phyloP scores from a whole-genome alignment of 139 green algal species.

The Chlorella vulgaris region DNA sequence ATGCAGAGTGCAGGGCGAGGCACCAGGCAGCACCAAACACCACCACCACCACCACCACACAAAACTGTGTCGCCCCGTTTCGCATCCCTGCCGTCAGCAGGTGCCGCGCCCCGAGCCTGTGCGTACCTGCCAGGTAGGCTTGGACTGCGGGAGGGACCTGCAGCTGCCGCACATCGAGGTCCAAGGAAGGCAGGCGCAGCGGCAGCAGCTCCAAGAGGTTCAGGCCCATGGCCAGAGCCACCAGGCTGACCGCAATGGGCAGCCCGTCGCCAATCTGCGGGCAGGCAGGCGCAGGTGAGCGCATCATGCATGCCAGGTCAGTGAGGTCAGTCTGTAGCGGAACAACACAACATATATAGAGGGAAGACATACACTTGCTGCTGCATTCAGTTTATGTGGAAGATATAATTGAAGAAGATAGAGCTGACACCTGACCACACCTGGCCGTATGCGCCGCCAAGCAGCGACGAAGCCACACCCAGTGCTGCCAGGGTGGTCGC shows the following conservation, averaged over 20 bases:
- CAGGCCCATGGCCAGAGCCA: conserved; percentile 93
- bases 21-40: no score
- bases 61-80: no score
- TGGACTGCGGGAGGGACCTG: conserved; percentile 56
- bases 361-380: no score
- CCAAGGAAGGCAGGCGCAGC: conserved; percentile 78
- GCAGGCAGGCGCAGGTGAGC: no score
- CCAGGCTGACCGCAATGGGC: conserved; percentile 53
- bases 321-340: no score
- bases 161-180: conserved; percentile 75
- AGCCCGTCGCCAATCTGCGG: conserved; percentile 34
- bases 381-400: no score
- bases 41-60: no score
- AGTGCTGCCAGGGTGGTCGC: conserved; percentile 87
- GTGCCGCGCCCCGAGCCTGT: no score
- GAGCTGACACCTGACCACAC: conserved; percentile 26
- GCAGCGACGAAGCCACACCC: conserved; percentile 70
- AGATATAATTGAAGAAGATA: background rate
- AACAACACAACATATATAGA: no score
- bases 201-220: conserved; percentile 92
- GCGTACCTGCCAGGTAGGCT: conserved; percentile 76
- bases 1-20: no score
- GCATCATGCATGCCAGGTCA: no score
- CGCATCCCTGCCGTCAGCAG: no score
- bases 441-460: conserved; percentile 88